Evolutionary conservation across 1,284 basidiomycete species (phyloP), one percentile per base, ranked within the genome.

Genomic region (Porphyrellus sp.): DNA sequence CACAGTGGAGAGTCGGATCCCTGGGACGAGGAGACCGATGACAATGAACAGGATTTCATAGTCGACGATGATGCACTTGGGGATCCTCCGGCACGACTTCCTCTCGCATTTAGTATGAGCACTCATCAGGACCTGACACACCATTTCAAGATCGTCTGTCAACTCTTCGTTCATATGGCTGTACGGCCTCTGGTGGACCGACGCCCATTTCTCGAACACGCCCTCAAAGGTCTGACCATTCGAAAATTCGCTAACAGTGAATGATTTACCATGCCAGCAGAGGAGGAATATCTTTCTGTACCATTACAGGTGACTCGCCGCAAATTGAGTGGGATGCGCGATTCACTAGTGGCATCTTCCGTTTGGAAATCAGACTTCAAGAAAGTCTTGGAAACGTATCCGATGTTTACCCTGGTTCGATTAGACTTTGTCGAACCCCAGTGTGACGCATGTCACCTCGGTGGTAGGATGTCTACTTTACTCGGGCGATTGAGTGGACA

Each of bases 121-220:
- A 77, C 83, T 0, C 82, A 85, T 63, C 85, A 92, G 66, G 86
- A 89, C 60, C 73, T 87, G 20, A 72, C 78, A 15, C 80, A 86
- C 57, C 86, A 90, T 54, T 91, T 91, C 77, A 91, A 91, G 70
- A 85, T 89, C 43, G 78, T 93, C 28, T 92, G 89, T 60, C 91
- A 94, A 63, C 80, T 93, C 38, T 86, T 92, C 59, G 85, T 93
- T 4, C 85, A 93, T 59, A 72, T 93, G 37, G 86, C 86, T 20
- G 82, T 91, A 28, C 78, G 74, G 23, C 74, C 80, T 8, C 65
- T 72, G n/a, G 66, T 65, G 8, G 73, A 83, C 42, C 75, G 88
- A 15, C 72, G 70, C 43, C 61, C 70, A 6, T 85, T 81, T 60
- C 81, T 86, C 77, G 64, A 78, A 54, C 65, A 73, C 33, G 74